phyloP scores from a whole-genome alignment of 345 rosid species.

The Syzygium grande region DNA sequence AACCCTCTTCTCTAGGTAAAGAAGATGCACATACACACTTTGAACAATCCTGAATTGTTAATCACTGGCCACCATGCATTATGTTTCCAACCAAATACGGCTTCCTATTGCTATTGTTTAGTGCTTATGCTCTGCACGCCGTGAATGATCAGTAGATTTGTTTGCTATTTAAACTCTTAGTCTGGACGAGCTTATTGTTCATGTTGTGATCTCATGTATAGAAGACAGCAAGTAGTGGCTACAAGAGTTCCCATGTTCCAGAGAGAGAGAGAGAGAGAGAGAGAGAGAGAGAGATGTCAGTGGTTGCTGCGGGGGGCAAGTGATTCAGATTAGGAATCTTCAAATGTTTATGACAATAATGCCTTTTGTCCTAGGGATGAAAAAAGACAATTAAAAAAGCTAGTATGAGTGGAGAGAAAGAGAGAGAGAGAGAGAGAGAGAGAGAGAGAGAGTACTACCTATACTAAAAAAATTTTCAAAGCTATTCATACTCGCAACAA shows the following conservation, averaged over 20 bases:
- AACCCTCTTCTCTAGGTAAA: constrained; percentile 52
- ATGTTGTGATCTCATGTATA: background rate
- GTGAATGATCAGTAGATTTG: background rate
- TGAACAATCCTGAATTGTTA: background rate
- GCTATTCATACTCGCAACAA: background rate
- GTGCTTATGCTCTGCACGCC: background rate
- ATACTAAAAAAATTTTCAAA: background rate
- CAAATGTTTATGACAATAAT: constrained; percentile 3
- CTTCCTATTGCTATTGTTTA: background rate
- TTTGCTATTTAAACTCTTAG: background rate
- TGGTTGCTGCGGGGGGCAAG: constrained; percentile 2
- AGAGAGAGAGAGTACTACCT: background rate
- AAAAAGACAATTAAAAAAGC: constrained; percentile 20
- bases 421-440: background rate
- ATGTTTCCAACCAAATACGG: background rate
- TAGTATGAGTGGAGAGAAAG: background rate
- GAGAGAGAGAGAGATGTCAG: background rate
- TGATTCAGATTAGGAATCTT: constrained; percentile 3
- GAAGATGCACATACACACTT: background rate
- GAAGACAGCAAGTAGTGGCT: background rate
- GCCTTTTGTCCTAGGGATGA: constrained; percentile 16
- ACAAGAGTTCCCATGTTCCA: background rate
- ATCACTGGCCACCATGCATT: background rate
- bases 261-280: background rate
- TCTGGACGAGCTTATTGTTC: background rate